phyloP scores from a whole-genome alignment of 1,284 basidiomycete species.

The Xanthoconium separans region DNA sequence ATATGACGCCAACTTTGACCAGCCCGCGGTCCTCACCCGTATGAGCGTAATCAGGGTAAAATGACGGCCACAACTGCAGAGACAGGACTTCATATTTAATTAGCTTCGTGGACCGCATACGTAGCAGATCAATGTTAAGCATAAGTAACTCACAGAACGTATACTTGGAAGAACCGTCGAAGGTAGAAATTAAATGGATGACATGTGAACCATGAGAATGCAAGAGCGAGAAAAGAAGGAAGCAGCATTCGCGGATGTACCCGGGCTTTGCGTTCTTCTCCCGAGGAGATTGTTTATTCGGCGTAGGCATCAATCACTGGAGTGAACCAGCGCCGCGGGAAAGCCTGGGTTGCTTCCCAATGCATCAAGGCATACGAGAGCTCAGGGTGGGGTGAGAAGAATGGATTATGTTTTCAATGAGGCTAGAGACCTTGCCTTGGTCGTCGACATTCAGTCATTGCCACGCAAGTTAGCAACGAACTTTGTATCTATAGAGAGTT shows the following conservation, averaged over 20 bases:
- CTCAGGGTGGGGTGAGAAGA: not conserved
- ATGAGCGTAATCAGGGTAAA: not conserved
- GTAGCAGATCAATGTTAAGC: not conserved
- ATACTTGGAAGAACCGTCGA: not conserved
- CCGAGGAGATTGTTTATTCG: conserved; percentile 11
- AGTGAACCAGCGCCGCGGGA: not conserved
- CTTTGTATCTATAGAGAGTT: not conserved
- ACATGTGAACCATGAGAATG: not conserved
- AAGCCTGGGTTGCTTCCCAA: not conserved
- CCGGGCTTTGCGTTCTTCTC: not conserved
- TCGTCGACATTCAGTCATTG: not conserved
- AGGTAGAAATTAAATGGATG: not conserved
- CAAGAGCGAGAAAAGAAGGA: not conserved
- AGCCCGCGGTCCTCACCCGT: not conserved
- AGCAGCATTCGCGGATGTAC: not conserved
- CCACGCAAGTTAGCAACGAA: not conserved
- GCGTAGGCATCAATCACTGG: not conserved
- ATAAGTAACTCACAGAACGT: not conserved
- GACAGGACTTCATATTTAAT: too few species aligned
- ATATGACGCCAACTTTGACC: not conserved
- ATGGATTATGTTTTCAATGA: not conserved
- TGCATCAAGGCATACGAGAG: not conserved
- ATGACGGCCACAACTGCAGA: not conserved
- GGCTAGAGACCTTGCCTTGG: not conserved
- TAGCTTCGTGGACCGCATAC: not conserved